Evolutionary conservation across 805 yeast species (phyloP), one percentile per base, ranked within the genome.

Genomic region (Saccharomycopsis sp.): DNA sequence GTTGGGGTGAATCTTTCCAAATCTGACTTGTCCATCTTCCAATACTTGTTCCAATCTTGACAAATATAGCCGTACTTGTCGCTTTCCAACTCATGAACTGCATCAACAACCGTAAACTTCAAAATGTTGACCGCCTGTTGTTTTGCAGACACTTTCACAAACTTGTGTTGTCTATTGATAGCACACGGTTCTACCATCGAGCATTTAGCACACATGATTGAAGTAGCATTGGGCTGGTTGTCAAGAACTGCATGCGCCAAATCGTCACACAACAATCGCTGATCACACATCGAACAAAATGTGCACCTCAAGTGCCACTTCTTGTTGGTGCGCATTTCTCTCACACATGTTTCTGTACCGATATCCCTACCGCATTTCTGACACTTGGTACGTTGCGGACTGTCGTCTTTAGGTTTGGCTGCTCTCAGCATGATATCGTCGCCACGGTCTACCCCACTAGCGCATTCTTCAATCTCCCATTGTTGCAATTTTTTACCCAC

Each of bases 231-330:
- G n/a, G n/a, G n/a, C 34, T 7, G 34, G 12, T 29, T 15, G 34
- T 30, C 35, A 4, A 41, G 15, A 5, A 25, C 18, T 4, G 46
- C 42, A 17, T 18, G 18, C 30, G 25, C 34, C 12, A 43, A 31
- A n/a, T 32, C 33, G 16, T 36, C 35, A 4, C 17, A 13, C 17
- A 44, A 37, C 7, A 44, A 35, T 33, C 25, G 26, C 20, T 23
- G 9, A 18, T 34, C 29, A 34, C 48, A 44, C 12, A 16, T n/a
- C 12, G 21, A n/a, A 29, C 48, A 44, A 20, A 5, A 5, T 22
- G 30, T 32, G 27, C 48, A 44, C 13, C 33, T 21, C 26, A 44
- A 13, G 31, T 44, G 48, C 48, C 48, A 44, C 23, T 44, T 44
- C 12, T 21, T 18, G 2, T 32, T 33, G 16, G 36, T 31, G 10